phyloP scores from a whole-genome alignment of 441 rosid species.

The Eruca vesicaria region DNA sequence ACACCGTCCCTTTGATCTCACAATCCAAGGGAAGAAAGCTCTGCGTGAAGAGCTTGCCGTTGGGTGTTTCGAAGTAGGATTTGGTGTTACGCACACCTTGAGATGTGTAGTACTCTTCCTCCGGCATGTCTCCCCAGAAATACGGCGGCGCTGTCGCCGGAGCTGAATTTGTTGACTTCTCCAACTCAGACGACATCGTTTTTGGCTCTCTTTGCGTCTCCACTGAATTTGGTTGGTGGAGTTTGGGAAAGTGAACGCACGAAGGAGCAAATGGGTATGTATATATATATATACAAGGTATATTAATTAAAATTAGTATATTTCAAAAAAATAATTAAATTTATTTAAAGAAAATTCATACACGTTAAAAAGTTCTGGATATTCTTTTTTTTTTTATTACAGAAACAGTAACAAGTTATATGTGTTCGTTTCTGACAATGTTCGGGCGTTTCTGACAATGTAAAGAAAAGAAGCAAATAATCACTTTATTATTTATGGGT shows the following conservation, averaged over 20 bases:
- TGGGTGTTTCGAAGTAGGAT: constrained; percentile 78
- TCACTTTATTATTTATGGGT: no score
- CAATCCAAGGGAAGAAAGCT: constrained; percentile 69
- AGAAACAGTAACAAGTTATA: neutral
- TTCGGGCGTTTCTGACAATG: neutral
- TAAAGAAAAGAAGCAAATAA: no score
- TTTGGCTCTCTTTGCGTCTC: neutral
- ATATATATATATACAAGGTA: neutral
- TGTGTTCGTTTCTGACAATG: neutral
- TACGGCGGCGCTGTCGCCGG: constrained; percentile 35
- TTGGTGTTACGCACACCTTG: constrained; percentile 71
- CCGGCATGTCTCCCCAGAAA: constrained; percentile 86
- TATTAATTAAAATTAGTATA: neutral
- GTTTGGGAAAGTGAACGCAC: neutral
- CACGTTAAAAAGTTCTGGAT: neutral
- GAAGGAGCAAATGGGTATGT: neutral
- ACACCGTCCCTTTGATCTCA: constrained; percentile 67
- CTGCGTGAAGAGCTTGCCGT: constrained; percentile 82
- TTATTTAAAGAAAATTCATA: no score
- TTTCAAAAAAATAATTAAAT: no score
- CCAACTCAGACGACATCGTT: constrained; percentile 45
- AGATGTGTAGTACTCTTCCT: constrained; percentile 78
- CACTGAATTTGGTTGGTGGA: constrained; percentile 3
- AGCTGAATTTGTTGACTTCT: constrained; percentile 32
- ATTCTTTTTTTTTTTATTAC: no score